Evolutionary conservation across 176 grass and related monocot genomes (phyloP).

Genomic region (Themeda triandra): DNA sequence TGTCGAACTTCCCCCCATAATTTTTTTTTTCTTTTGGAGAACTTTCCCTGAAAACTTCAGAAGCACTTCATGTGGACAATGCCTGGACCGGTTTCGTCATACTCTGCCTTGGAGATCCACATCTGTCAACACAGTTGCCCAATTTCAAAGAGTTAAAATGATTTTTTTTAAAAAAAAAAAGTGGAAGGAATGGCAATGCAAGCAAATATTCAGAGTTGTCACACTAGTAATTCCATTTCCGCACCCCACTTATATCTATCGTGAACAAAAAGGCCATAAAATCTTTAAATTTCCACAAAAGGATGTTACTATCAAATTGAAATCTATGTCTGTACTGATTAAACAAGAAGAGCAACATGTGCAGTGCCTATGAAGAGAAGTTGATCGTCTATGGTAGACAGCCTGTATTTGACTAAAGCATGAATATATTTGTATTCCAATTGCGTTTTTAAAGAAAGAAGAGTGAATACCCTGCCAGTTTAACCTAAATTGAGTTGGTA

Average conservation of each 20-base stretch:
- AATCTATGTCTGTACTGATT: neutral
- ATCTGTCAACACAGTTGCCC: constrained; percentile 38
- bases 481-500: neutral
- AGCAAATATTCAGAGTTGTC: neutral
- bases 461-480: neutral
- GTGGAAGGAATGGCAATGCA: neutral
- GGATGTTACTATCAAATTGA: neutral
- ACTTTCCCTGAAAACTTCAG: neutral
- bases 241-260: neutral
- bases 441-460: neutral
- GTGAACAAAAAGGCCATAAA: neutral
- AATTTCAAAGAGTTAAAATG: neutral
- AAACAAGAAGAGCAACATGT: neutral
- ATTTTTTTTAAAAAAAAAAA: neutral
- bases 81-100: constrained; percentile 63
- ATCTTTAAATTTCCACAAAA: neutral
- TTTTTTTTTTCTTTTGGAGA: neutral
- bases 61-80: constrained; percentile 93
- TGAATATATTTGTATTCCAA: neutral
- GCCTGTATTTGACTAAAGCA: neutral
- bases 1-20: neutral
- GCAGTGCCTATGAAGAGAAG: neutral
- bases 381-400: neutral
- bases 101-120: constrained; percentile 90
- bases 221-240: neutral